Evolutionary conservation across 2,329 filamentous ascomycete genomes (phyloP).

Genomic region (Hymenoscyphus infarciens): DNA sequence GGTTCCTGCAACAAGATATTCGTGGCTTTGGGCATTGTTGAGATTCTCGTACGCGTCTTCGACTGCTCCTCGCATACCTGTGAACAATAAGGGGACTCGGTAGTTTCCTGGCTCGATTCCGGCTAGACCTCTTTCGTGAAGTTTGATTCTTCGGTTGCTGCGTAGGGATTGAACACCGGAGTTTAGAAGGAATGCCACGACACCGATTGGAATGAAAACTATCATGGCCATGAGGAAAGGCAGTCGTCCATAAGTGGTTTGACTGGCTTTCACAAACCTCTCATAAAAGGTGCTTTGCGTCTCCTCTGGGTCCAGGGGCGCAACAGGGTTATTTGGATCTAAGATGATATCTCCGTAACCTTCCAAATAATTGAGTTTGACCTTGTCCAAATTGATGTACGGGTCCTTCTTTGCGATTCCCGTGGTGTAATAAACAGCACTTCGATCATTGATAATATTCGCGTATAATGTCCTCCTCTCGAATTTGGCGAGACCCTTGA

Average conservation of each 20-base stretch:
- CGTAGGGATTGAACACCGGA: constrained; percentile 72
- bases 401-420: constrained; percentile 74
- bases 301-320: constrained; percentile 40
- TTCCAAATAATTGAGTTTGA: constrained; percentile 69
- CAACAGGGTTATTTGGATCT: constrained; percentile 61
- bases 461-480: constrained; percentile 74
- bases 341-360: constrained; percentile 75
- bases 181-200: constrained; percentile 70
- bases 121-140: constrained; percentile 69
- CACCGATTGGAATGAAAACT: constrained; percentile 70
- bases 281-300: constrained; percentile 26
- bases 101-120: constrained; percentile 68
- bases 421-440: constrained; percentile 79
- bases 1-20: constrained; percentile 61
- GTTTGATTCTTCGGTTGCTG: constrained; percentile 68
- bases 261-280: constrained; percentile 31
- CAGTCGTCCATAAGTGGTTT: constrained; percentile 41
- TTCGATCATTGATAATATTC: constrained; percentile 84
- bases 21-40: constrained; percentile 46
- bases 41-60: constrained; percentile 51
- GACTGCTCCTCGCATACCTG: constrained; percentile 70
- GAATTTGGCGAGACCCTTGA: constrained; percentile 73
- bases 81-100: constrained; percentile 70
- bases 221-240: constrained; percentile 63
- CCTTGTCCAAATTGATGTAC: constrained; percentile 61